phyloP scores from a whole-genome alignment of 2,329 filamentous ascomycete genomes.

The Aspergillus proliferans region DNA sequence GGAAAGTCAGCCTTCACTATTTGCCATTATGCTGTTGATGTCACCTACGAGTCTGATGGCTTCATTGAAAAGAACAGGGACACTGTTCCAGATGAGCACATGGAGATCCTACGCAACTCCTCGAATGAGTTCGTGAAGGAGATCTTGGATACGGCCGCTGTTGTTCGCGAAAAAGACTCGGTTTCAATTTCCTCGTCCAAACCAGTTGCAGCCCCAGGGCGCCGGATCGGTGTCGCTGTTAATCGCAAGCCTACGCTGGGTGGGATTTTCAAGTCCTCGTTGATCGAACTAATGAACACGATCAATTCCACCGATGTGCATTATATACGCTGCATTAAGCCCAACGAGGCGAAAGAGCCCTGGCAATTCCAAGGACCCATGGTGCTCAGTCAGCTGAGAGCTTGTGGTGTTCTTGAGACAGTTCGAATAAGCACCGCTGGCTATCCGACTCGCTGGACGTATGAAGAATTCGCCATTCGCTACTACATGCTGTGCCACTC shows the following conservation, averaged over 20 bases:
- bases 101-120: slow-evolving; percentile 82
- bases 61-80: slow-evolving; percentile 99
- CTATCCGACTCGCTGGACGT: slow-evolving; percentile 97
- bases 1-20: slow-evolving; percentile 97
- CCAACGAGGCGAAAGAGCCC: slow-evolving; percentile 90
- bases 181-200: slow-evolving; percentile 60
- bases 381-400: slow-evolving; percentile 93
- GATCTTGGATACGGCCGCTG: slow-evolving; percentile 77
- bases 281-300: slow-evolving; percentile 96
- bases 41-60: slow-evolving; percentile 97
- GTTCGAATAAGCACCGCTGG: slow-evolving; percentile 96
- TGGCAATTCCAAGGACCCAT: slow-evolving; percentile 99
- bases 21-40: slow-evolving; percentile 95
- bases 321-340: slow-evolving; percentile 98
- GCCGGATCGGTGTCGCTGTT: slow-evolving; percentile 84
- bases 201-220: slow-evolving; percentile 62
- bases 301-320: slow-evolving; percentile 98
- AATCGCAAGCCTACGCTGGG: slow-evolving; percentile 95
- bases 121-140: slow-evolving; percentile 78
- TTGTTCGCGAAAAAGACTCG: slow-evolving; percentile 82
- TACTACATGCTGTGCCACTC: slow-evolving; percentile 98
- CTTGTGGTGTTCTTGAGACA: slow-evolving; percentile 97
- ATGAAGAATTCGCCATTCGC: slow-evolving; percentile 92
- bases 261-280: slow-evolving; percentile 96
- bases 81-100: slow-evolving; percentile 95